These are phyloP conservation scores for Chlamydomonas reinhardtii DNA, from an alignment of 163 green algal species.

Conservation along the genomic window DNA sequence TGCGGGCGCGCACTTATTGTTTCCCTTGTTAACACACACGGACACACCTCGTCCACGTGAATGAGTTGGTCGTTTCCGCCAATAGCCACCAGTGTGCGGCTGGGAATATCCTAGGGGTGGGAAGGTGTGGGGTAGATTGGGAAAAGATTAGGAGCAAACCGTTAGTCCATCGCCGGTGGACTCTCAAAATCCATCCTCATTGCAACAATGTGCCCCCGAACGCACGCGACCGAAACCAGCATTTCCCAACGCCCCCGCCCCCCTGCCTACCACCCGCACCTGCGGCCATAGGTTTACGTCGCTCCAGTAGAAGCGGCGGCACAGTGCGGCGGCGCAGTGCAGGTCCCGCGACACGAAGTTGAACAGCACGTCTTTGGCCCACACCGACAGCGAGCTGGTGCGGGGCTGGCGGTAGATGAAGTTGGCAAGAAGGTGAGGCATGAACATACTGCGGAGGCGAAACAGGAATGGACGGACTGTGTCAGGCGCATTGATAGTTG, in stretches of 20 bases:
- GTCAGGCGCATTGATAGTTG: no score
- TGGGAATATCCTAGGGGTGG: conserved; percentile 51
- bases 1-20: no score
- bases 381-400: neutral
- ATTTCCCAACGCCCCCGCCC: no score
- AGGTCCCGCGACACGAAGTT: conserved; percentile 45
- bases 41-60: conserved; percentile 59
- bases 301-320: conserved; percentile 50
- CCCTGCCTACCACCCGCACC: neutral
- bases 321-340: conserved; percentile 43
- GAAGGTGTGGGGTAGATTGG: no score
- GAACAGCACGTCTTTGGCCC: conserved; percentile 34
- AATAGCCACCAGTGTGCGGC: conserved; percentile 59
- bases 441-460: conserved; percentile 60
- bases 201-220: no score
- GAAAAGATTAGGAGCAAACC: no score
- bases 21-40: no score
- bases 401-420: conserved; percentile 66
- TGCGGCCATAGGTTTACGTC: conserved; percentile 67
- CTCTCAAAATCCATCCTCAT: no score
- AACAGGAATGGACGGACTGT: no score
- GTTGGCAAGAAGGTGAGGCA: conserved; percentile 64
- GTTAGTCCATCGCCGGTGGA: no score
- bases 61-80: conserved; percentile 61
- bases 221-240: no score